Conservation (phyloP, 352 stramenopile species). For the Phytophthora ohioensis region DNA sequence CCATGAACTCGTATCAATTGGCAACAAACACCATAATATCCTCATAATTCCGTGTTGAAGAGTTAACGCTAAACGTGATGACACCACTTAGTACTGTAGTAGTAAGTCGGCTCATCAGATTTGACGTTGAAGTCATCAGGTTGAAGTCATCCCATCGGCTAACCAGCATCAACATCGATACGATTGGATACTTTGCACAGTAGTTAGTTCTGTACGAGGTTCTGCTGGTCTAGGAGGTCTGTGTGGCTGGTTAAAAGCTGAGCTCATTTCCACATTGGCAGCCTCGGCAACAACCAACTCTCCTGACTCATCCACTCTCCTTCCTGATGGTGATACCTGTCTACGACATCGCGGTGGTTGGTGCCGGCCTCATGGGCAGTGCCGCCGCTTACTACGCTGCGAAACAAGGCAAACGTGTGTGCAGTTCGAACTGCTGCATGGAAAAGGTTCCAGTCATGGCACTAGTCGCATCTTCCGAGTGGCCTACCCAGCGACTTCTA, state of each 20-base stretch:
- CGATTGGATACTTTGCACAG: too few relatives aligned
- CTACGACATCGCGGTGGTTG: slow-evolving; percentile 64
- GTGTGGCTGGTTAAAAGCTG: too few relatives aligned
- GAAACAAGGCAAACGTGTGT: slow-evolving; percentile 52
- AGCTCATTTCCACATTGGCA: not conserved
- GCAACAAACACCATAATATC: too few relatives aligned
- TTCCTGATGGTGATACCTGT: slow-evolving; percentile 24
- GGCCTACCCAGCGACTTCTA: slow-evolving; percentile 78
- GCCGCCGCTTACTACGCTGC: slow-evolving; percentile 65
- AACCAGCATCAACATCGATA: slow-evolving; percentile 6
- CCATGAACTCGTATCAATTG: too few relatives aligned
- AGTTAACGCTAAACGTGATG: too few relatives aligned
- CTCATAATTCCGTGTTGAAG: too few relatives aligned
- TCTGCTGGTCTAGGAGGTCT: too few relatives aligned
- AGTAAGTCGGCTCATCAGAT: not conserved
- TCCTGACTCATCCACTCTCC: slow-evolving; percentile 4
- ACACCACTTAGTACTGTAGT: too few relatives aligned
- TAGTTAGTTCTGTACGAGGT: too few relatives aligned
- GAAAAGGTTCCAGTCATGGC: slow-evolving; percentile 78
- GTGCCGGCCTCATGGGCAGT: slow-evolving; percentile 75
- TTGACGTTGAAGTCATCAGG: slow-evolving; percentile 10
- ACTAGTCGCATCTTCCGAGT: slow-evolving; percentile 84
- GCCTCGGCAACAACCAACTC: not conserved
- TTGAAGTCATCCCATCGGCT: slow-evolving; percentile 24
- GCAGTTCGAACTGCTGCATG: slow-evolving; percentile 72